Evolutionary conservation across 306 rosid species (phyloP).

Genomic region (Senna tora): DNA sequence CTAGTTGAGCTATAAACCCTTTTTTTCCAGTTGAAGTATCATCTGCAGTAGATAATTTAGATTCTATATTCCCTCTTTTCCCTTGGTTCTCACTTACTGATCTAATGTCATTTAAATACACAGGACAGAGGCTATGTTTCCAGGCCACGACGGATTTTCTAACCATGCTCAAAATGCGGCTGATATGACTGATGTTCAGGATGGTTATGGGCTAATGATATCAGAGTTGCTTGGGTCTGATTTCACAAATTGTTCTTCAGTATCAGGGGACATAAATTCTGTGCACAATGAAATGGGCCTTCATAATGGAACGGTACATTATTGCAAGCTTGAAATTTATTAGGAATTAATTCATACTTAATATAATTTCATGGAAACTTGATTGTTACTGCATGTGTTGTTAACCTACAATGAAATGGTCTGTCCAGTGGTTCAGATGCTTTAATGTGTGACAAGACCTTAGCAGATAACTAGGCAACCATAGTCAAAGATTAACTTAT

Average conservation of each 20-base stretch:
- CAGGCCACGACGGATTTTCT: conserved; percentile 70
- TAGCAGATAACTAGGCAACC: conserved; percentile 26
- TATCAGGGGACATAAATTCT: conserved; percentile 66
- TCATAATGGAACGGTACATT: conserved; percentile 75
- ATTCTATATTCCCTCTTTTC: conserved; percentile 27
- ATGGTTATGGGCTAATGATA: conserved; percentile 92
- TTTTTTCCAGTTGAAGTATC: conserved; percentile 18
- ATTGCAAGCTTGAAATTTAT: conserved; percentile 38
- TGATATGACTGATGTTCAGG: conserved; percentile 81
- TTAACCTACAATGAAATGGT: conserved; percentile 32
- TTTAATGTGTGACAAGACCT: conserved; percentile 28
- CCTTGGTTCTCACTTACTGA: conserved; percentile 36
- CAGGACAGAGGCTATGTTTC: conserved; percentile 78
- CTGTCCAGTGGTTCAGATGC: conserved; percentile 24
- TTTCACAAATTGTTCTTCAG: conserved; percentile 80
- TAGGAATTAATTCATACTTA: conserved; percentile 26
- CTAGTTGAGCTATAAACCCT: conserved; percentile 6
- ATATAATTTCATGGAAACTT: conserved; percentile 32
- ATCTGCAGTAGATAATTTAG: conserved; percentile 32
- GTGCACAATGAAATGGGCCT: conserved; percentile 76
- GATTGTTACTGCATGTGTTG: conserved; percentile 30
- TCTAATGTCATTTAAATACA: conserved; percentile 40
- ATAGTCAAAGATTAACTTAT: conserved; percentile 15
- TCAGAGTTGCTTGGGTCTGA: conserved; percentile 85
- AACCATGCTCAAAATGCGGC: conserved; percentile 62